phyloP scores from a whole-genome alignment of 352 stramenopile species.

The Phytophthora europaea region DNA sequence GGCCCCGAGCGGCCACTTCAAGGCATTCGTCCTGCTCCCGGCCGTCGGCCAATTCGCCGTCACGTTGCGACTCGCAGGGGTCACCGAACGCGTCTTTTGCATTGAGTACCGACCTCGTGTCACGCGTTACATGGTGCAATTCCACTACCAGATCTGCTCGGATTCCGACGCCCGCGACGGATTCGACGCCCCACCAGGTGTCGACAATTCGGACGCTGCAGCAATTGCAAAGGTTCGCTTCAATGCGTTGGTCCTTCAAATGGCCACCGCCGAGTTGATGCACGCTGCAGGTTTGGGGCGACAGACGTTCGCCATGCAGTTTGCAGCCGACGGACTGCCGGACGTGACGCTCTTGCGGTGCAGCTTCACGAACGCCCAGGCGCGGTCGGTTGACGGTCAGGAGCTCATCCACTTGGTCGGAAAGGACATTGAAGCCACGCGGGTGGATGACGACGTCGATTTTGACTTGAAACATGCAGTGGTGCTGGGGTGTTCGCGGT shows the following conservation, averaged over 20 bases:
- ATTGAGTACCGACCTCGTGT: slow-evolving; percentile 47
- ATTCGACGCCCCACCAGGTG: slow-evolving; percentile 63
- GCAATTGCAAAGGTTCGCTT: slow-evolving; percentile 64
- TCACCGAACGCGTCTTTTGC: slow-evolving; percentile 37
- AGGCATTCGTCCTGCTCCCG: slow-evolving; percentile 70
- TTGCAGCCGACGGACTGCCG: slow-evolving; percentile 61
- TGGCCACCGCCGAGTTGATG: slow-evolving; percentile 62
- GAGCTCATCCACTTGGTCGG: slow-evolving; percentile 65
- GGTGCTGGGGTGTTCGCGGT: slow-evolving; percentile 76
- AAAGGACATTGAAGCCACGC: slow-evolving; percentile 56
- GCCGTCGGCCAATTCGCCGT: slow-evolving; percentile 51
- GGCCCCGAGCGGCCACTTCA: slow-evolving; percentile 52
- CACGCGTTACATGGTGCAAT: slow-evolving; percentile 57
- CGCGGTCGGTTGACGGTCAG: slow-evolving; percentile 62
- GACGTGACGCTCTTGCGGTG: slow-evolving; percentile 60
- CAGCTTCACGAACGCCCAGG: slow-evolving; percentile 65
- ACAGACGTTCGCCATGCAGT: slow-evolving; percentile 65
- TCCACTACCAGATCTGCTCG: slow-evolving; percentile 75
- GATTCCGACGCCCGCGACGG: slow-evolving; percentile 47
- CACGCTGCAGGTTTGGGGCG: slow-evolving; percentile 48
- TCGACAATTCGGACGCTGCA: slow-evolving; percentile 64
- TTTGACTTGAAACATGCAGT: slow-evolving; percentile 71
- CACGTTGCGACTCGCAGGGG: slow-evolving; percentile 27
- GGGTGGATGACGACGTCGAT: slow-evolving; percentile 41
- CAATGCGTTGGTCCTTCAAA: slow-evolving; percentile 70